Base-by-base conservation (phyloP, 768 basidiomycete species). In the Trametes gibbosa region DNA sequence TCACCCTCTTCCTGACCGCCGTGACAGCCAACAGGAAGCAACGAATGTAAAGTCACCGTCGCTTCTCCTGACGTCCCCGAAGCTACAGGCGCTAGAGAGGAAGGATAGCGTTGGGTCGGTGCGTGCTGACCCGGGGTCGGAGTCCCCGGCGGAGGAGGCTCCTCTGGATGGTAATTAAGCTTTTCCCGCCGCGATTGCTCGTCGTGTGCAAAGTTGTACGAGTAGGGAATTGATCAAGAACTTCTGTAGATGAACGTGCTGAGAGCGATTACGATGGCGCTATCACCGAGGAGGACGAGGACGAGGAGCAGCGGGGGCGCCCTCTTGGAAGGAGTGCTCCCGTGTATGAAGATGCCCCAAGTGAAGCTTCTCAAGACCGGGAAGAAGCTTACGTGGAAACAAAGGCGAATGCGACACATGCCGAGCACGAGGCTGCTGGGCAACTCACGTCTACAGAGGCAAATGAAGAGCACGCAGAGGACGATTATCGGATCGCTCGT, bases 151-250 rank as follows among this genome's bases (percentile, higher is more conserved):
- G 21, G 29, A 62, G 61, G 58, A 57, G 59, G n/a, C 10, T 50
- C 59, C 62, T 51, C 51, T 67, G 50, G 63, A 77, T 74, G 79
- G 78, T 79, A 48, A 27, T 17, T 58, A 43, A 58, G 8, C n/a
- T 32, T 41, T 50, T 53, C 35, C 41, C 42, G 55, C 40, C 50
- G 16, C 54, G 23, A 37, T 50, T 32, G 19, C 29, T 32, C 29
- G 29, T 32, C 29, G 53, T 57, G 49, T 46, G 46, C 35, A 37
- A 24, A 25, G 35, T 34, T 66, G 65, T 68, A 69, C 52, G 52
- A 59, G 59, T 67, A 66, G 63, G 17, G 54, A 42, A 57, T 68
- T 68, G 67, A 68, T 66, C 7, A 43, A 47, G 19, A 55, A 51
- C 47, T 62, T 63, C 62, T 62, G 49, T 65, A 58, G 59, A 61